Evolutionary conservation across 352 stramenopile species (phyloP).

Genomic region (Globisporangium sylvaticum): DNA sequence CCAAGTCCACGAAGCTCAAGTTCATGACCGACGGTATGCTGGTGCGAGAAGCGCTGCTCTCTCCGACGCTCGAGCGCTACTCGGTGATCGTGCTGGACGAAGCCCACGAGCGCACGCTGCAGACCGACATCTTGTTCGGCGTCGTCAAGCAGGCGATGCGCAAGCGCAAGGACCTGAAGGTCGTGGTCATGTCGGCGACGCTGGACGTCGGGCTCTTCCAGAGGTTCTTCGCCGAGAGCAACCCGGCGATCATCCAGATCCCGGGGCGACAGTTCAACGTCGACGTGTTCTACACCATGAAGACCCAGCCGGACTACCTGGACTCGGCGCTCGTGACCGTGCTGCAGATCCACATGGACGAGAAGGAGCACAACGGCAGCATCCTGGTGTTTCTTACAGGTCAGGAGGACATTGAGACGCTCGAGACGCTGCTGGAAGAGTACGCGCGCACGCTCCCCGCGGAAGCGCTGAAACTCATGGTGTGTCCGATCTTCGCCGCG

Average conservation of each 20-base stretch:
- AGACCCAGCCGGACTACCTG: constrained; percentile 87
- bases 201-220: constrained; percentile 93
- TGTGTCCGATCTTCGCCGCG: constrained; percentile 95
- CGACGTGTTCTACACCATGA: constrained; percentile 88
- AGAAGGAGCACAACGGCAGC: constrained; percentile 73
- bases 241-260: constrained; percentile 81
- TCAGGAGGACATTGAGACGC: constrained; percentile 95
- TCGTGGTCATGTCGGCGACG: constrained; percentile 98
- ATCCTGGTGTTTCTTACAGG: constrained; percentile 95
- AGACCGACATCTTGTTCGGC: constrained; percentile 90
- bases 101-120: constrained; percentile 79
- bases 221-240: constrained; percentile 91
- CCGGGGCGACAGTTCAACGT: constrained; percentile 87
- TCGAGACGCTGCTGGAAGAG: constrained; percentile 82
- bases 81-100: constrained; percentile 87
- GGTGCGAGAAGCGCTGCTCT: constrained; percentile 84
- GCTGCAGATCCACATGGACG: constrained; percentile 89
- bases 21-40: constrained; percentile 93
- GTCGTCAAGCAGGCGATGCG: constrained; percentile 85
- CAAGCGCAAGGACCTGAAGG: constrained; percentile 84
- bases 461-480: constrained; percentile 69
- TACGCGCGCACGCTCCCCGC: constrained; percentile 70
- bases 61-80: constrained; percentile 69
- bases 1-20: constrained; percentile 87
- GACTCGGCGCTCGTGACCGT: constrained; percentile 85